These are phyloP conservation scores for Anastatica hierochuntica DNA, from an alignment of 345 rosid species.

Conservation along the genomic window DNA sequence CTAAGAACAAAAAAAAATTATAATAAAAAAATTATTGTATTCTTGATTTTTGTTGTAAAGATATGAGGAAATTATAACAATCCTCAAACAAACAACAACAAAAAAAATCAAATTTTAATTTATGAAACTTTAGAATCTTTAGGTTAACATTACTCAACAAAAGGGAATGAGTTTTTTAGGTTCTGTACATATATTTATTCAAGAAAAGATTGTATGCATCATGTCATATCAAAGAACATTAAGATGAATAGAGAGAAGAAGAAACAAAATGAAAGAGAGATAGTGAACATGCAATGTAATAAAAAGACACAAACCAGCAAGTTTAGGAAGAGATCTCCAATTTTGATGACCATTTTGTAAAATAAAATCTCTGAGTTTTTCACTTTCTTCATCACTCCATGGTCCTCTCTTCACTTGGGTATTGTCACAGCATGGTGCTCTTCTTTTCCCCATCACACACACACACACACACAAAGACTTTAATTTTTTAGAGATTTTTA, in stretches of 20 bases:
- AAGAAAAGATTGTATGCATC: neutral
- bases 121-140: neutral
- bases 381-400: conserved; percentile 24
- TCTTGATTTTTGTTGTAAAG: neutral
- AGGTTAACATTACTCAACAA: neutral
- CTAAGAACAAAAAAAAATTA: neutral
- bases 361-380: conserved; percentile 15
- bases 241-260: neutral
- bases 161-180: neutral
- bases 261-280: neutral
- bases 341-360: conserved; percentile 14
- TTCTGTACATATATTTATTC: neutral
- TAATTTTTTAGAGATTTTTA: neutral
- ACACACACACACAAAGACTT: neutral
- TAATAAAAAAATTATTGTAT: neutral
- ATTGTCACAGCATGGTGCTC: conserved; percentile 21
- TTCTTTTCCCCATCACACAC: conserved; percentile 8
- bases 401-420: conserved; percentile 23
- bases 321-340: conserved; percentile 25
- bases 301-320: conserved; percentile 14
- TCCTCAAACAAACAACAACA: neutral
- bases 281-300: conserved; percentile 1
- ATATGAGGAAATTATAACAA: neutral
- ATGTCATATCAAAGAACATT: neutral
- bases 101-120: neutral